phyloP scores from a whole-genome alignment of 1,139 yeast species.

The Sugiyamaella sp. region DNA sequence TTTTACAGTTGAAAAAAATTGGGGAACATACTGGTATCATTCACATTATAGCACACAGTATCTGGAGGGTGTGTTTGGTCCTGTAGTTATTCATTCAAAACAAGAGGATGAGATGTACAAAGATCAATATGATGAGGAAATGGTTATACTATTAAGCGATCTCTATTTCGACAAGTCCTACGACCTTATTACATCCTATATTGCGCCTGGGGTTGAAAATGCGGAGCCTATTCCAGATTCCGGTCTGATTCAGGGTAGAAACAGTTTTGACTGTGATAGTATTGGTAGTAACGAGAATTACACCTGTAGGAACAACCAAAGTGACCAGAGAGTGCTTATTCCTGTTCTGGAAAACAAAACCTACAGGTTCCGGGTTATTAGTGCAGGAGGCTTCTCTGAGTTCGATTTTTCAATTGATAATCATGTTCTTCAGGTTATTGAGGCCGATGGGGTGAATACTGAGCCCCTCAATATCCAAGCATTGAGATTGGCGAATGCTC shows the following conservation, averaged over 20 bases:
- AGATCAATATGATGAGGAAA: constrained; percentile 68
- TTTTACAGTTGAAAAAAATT: constrained; percentile 73
- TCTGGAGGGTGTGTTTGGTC: constrained; percentile 81
- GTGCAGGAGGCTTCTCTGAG: constrained; percentile 38
- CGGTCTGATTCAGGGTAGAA: constrained; percentile 45
- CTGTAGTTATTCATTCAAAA: constrained; percentile 61
- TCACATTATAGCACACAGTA: constrained; percentile 81
- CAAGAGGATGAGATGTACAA: constrained; percentile 42
- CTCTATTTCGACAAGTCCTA: constrained; percentile 68
- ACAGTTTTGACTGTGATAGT: constrained; percentile 32
- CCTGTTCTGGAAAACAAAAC: constrained; percentile 25
- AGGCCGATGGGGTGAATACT: constrained; percentile 72
- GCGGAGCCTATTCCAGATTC: constrained; percentile 84
- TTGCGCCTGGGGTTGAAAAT: constrained; percentile 76
- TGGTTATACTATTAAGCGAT: constrained; percentile 62
- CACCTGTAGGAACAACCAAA: constrained; percentile 17
- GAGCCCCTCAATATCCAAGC: constrained; percentile 58
- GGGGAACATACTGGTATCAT: constrained; percentile 86
- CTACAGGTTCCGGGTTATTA: constrained; percentile 37
- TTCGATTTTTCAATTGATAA: constrained; percentile 41
- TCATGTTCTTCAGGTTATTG: constrained; percentile 59
- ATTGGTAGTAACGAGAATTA: constrained; percentile 46
- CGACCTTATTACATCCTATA: constrained; percentile 56
- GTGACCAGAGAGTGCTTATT: constrained; percentile 28
- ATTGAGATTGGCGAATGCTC: constrained; percentile 70